Evolutionary conservation across 768 basidiomycete species (phyloP), one percentile per base, ranked within the genome.

Genomic region (Leccinellum albellum): DNA sequence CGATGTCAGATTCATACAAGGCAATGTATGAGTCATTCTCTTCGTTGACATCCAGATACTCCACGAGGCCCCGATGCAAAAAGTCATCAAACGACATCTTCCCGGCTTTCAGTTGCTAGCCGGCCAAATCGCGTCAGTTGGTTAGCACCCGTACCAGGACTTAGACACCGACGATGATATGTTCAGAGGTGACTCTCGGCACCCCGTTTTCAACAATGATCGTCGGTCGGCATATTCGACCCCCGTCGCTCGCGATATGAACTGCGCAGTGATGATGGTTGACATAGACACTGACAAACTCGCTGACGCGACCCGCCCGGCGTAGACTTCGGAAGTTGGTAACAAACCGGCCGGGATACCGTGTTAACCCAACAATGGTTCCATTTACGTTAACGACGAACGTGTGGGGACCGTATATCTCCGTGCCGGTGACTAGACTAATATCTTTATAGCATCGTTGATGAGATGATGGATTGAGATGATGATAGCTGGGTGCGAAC

Each of bases 21-120:
- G 97, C 94, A 63, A 99, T 96, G 71, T 88, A 88, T 20, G 95
- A 88, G 73, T 98, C 97, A 70, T 98, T 98, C 74, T 99, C 97
- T 74, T 99, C 97, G 70, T 99, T 99, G 53, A 98, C 95, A 70
- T 98, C 97, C 40, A 98, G 85, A 69, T 99, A 99, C 71, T 99
- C 97, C 57, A 98, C 93, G 14, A 99, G 82, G 29, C 97, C 97
- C 60, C 86, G 86, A 47, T 82, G 81, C 21, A 99, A 78, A 75
- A 99, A 98, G 70, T 95, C 94, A 70, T 99, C 96, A 68, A 99
- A 99, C 4, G 85, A 84, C 44, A 91, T 80, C 50, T 75, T 74
- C 32, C 85, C 88, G 63, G 84, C 82, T 70, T 95, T 95, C 54
- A 98, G 81, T 70, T 87, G 79, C 89, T 95, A 65, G 1, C 20